Evolutionary conservation across 176 grass and related monocot species (phyloP).

Genomic region (barley (Hordeum vulgare)): DNA sequence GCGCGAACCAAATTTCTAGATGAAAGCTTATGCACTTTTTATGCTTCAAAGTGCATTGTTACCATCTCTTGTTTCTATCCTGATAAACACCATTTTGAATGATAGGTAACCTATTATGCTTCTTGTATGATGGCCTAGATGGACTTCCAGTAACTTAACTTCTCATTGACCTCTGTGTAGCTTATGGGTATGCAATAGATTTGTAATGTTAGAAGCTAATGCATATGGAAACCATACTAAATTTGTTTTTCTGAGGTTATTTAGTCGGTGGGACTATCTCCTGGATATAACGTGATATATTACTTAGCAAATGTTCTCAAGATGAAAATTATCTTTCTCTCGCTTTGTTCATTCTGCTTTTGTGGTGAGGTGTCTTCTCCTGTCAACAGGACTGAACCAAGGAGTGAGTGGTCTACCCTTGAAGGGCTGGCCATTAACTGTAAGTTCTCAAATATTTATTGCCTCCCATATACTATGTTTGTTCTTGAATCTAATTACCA

Average conservation of each 20-base stretch:
- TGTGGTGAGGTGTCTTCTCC: slow-evolving; percentile 13
- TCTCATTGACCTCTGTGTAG: not conserved
- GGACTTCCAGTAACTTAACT: not conserved
- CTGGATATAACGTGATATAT: slow-evolving; percentile 9
- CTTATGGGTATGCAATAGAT: not conserved
- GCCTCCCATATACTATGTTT: not conserved
- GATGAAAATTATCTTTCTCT: not conserved
- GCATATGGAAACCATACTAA: not conserved
- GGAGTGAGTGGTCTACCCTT: slow-evolving; percentile 89
- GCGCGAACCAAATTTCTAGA: not conserved
- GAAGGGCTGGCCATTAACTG: slow-evolving; percentile 98
- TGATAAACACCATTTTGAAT: not conserved
- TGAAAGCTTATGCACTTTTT: not conserved
- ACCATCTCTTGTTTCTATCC: not conserved
- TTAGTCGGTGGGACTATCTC: not conserved
- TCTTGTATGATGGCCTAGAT: not conserved
- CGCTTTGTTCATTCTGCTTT: slow-evolving; percentile 12
- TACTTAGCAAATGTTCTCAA: slow-evolving; percentile 27
- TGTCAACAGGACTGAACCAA: slow-evolving; percentile 79
- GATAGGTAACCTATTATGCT: not conserved
- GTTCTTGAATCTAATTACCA: slow-evolving; percentile 8
- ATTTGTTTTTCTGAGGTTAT: not conserved
- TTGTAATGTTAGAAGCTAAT: not conserved
- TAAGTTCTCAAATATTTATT: slow-evolving; percentile 34
- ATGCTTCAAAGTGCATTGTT: not conserved